phyloP scores from a whole-genome alignment of 352 stramenopile species.

The Thalassiosira livingstoniorum region DNA sequence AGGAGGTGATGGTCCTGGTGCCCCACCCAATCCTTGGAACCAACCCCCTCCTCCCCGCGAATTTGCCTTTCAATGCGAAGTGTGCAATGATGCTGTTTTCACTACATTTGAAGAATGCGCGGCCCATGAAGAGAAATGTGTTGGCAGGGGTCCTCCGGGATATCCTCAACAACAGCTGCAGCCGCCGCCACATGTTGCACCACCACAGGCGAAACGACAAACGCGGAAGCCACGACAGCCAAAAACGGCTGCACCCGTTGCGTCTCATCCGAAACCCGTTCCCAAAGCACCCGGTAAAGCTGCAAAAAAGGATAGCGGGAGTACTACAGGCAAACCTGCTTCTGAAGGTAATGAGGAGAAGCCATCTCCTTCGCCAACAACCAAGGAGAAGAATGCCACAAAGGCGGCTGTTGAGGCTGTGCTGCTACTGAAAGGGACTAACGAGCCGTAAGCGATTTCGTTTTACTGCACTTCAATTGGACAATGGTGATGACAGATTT shows the following conservation, averaged over 20 bases:
- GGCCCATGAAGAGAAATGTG: constrained; percentile 27
- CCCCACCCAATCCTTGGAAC: background rate
- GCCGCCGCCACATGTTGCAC: background rate
- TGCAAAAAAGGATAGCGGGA: background rate
- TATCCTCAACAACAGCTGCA: background rate
- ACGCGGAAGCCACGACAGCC: background rate
- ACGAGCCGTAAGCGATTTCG: no score
- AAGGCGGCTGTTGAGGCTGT: constrained; percentile 24
- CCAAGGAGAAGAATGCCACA: constrained; percentile 9
- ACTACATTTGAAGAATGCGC: constrained; percentile 34
- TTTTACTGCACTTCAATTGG: no score
- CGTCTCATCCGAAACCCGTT: background rate
- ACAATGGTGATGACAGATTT: no score
- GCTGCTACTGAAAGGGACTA: constrained; percentile 24
- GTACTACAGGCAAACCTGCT: background rate
- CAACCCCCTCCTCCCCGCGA: background rate
- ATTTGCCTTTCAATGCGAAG: constrained; percentile 33
- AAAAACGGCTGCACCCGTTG: background rate
- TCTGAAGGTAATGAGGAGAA: background rate
- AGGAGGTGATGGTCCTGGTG: background rate
- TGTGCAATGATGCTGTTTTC: constrained; percentile 32
- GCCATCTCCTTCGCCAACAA: background rate
- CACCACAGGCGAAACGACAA: no score
- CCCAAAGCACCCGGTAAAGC: background rate
- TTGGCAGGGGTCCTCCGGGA: background rate